Percentiles rank a stretch among this genome's conserved stretches.
phyloP scores from a whole-genome alignment of 495 filamentous ascomycete genomes.

The Aspergillus steynii region DNA sequence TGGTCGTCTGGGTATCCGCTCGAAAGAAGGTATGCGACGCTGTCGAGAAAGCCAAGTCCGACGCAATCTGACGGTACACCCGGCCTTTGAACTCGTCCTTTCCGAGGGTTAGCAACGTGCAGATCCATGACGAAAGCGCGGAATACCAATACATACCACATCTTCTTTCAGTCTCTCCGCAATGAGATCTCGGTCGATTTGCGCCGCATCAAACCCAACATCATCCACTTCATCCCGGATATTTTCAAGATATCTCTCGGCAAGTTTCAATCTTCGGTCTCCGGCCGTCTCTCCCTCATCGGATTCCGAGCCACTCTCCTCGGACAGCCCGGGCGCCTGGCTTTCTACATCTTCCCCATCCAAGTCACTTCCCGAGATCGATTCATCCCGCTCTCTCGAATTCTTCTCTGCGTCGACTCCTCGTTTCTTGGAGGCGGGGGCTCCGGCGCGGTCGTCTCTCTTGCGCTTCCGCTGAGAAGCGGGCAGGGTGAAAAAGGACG shows the following conservation, averaged over 20 bases:
- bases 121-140: not conserved
- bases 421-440: constrained; percentile 57
- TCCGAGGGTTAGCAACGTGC: constrained; percentile 12
- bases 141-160: constrained; percentile 53
- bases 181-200: constrained; percentile 89
- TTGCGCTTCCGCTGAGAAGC: constrained; percentile 81
- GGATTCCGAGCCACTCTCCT: constrained; percentile 50
- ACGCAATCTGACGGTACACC: constrained; percentile 75
- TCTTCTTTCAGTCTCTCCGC: constrained; percentile 88
- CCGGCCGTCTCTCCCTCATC: constrained; percentile 80
- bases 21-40: constrained; percentile 71
- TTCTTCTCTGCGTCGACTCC: constrained; percentile 43
- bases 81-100: constrained; percentile 87
- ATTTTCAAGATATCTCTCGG: constrained; percentile 91
- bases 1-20: constrained; percentile 73
- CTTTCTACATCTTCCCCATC: constrained; percentile 57
- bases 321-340: constrained; percentile 41
- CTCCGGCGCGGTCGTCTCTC: constrained; percentile 51
- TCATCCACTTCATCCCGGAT: constrained; percentile 79
- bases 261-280: constrained; percentile 82
- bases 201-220: constrained; percentile 85
- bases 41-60: constrained; percentile 60
- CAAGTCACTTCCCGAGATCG: constrained; percentile 84
- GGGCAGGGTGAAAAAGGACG: constrained; percentile 83
- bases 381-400: constrained; percentile 50